Conservation (phyloP, 805 yeast species). For the Kazachstania bromeliacearum region DNA sequence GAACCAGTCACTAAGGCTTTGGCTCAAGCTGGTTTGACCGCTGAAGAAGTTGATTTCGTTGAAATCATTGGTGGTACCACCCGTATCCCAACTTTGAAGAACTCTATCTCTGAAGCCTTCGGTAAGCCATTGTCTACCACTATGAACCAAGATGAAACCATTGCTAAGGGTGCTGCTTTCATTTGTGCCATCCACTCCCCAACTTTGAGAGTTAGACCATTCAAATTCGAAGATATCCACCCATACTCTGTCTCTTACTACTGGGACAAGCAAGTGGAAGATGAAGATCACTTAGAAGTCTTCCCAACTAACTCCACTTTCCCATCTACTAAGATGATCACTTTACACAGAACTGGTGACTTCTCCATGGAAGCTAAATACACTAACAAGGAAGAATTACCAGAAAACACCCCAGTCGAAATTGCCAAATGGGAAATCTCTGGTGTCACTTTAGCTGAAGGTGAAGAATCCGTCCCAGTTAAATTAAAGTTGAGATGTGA, state of each 20-base stretch:
- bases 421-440: conserved; percentile 80
- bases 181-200: conserved; percentile 99
- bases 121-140: conserved; percentile 85
- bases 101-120: conserved; percentile 67
- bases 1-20: conserved; percentile 77
- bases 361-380: conserved; percentile 80
- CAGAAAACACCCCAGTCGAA: conserved; percentile 50
- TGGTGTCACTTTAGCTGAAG: conserved; percentile 76
- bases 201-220: conserved; percentile 95
- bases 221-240: conserved; percentile 94
- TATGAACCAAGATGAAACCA: conserved; percentile 97
- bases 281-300: conserved; percentile 84
- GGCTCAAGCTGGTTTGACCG: conserved; percentile 62
- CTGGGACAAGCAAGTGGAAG: conserved; percentile 93
- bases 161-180: conserved; percentile 98
- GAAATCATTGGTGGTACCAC: conserved; percentile 98
- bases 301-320: conserved; percentile 87
- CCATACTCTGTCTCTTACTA: conserved; percentile 84
- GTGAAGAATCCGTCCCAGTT: conserved; percentile 68
- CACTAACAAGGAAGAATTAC: conserved; percentile 65
- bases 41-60: conserved; percentile 74
- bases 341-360: conserved; percentile 84
- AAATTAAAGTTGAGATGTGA: conserved; percentile 95
- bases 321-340: conserved; percentile 94
- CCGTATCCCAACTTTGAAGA: conserved; percentile 91